Conservation (phyloP, 306 rosid genomes). For the Cajanus cajan region DNA sequence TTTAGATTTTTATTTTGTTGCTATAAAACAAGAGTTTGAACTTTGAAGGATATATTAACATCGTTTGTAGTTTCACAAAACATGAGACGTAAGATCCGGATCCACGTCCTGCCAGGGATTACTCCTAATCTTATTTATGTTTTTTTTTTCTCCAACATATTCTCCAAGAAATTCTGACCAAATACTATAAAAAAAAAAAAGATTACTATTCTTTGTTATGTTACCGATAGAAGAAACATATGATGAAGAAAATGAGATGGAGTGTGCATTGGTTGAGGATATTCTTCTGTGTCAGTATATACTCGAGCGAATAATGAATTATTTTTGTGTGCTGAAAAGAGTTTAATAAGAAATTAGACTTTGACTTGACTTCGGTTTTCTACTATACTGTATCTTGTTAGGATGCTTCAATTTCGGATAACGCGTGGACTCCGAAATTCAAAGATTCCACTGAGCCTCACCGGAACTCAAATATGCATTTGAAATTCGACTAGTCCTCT, state of each 20-base stretch:
- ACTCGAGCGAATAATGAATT: neutral
- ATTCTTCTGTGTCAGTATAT: neutral
- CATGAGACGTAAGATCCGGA: neutral
- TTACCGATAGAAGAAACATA: neutral
- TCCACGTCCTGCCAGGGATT: neutral
- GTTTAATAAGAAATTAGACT: neutral
- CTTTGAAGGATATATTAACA: too few relatives aligned
- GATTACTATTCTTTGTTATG: too few relatives aligned
- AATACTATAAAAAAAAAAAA: too few relatives aligned
- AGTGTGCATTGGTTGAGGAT: neutral
- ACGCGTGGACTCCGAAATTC: neutral
- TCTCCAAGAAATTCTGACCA: too few relatives aligned
- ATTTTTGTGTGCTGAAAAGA: neutral
- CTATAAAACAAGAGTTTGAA: too few relatives aligned
- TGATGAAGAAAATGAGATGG: neutral
- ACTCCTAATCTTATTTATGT: too few relatives aligned
- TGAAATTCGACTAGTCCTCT: neutral
- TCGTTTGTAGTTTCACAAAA: neutral
- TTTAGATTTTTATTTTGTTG: too few relatives aligned
- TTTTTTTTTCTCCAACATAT: too few relatives aligned
- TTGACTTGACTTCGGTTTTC: slow-evolving; percentile 14
- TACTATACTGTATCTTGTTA: neutral
- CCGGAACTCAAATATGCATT: too few relatives aligned
- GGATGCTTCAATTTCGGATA: neutral
- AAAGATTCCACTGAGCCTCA: neutral